Evolutionary conservation across 139 green algal species (phyloP), one percentile per base, ranked within the genome.

Genomic region (Picocystis salinarum): DNA sequence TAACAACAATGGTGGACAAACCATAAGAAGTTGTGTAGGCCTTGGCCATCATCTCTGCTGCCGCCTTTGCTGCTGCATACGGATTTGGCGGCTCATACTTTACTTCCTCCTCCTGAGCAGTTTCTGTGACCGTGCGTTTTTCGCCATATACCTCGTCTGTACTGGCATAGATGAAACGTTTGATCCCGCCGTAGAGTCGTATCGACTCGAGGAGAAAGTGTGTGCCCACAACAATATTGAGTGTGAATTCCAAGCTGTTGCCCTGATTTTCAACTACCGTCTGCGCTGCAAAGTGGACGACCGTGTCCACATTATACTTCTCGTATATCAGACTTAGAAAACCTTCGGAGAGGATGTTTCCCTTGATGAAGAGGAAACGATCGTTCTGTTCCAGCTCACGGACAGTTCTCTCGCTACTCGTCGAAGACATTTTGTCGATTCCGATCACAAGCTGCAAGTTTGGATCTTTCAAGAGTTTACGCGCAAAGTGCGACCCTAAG

Each of bases 241-340:
- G 45, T 23, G 82, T 90, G 56, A 92, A 90, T 11, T 73, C 67
- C 33, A 93, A 62, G 7, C 60, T 79, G 66, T 99, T 99, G 18
- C 86, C 83, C 2, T 70, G 89, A 61, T 93, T 91, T 69, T 97
- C 88, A 2, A 96, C 88, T 58, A 97, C 88, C 2, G 85, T 96
- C 74, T 95, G 71, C 37, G 86, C 86, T 1, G 86, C 86, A 58
- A 96, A 96, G 70, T 96, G 86, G 79, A 96, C 84, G 20, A 97
- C 67, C 6, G 86, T 94, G 70, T 99, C 89, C 15, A 99, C 77
- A 4, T 80, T n/a, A 48, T 96, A 73, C 0, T 61, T 64, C 10
- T 63, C 33, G n/a, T 96, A 55, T 4, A 98, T 45, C 39, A 82
- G 85, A 37, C 45, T 72, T 6, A 98, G 27, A 26, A 96, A 62